These are phyloP conservation scores for Solanum verrucosum DNA, from an alignment of 257 asterid species.

Conservation along the genomic window DNA sequence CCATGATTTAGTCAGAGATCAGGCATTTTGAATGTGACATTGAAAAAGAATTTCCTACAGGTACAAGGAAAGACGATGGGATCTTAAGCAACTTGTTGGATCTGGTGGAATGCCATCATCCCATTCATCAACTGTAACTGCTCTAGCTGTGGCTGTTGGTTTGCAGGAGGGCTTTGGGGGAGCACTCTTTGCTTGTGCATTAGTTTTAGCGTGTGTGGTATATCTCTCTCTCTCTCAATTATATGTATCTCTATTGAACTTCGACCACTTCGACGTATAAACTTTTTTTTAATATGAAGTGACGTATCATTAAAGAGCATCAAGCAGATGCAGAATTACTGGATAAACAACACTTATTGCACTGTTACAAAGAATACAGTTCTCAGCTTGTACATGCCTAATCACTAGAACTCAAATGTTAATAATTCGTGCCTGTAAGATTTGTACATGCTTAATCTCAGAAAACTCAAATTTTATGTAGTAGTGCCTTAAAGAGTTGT, in stretches of 20 bases:
- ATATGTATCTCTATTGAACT: background rate
- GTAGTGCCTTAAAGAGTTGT: background rate
- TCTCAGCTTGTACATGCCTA: background rate
- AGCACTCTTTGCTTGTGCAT: slow-evolving; percentile 7
- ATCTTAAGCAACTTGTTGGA: slow-evolving; percentile 4
- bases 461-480: background rate
- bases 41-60: background rate
- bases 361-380: background rate
- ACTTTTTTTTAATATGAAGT: background rate
- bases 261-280: background rate
- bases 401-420: background rate
- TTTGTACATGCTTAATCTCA: background rate
- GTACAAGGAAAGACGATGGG: slow-evolving; percentile 14
- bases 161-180: slow-evolving; percentile 7
- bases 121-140: slow-evolving; percentile 14
- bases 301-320: background rate
- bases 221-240: background rate
- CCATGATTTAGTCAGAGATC: background rate
- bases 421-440: background rate
- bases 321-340: background rate
- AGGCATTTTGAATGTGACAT: background rate
- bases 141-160: slow-evolving; percentile 8
- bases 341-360: background rate
- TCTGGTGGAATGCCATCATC: slow-evolving; percentile 18
- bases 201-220: slow-evolving; percentile 15